Evolutionary conservation across 306 rosid genomes (phyloP), one percentile per base, ranked within the genome.

Genomic region (Albizia julibrissin): DNA sequence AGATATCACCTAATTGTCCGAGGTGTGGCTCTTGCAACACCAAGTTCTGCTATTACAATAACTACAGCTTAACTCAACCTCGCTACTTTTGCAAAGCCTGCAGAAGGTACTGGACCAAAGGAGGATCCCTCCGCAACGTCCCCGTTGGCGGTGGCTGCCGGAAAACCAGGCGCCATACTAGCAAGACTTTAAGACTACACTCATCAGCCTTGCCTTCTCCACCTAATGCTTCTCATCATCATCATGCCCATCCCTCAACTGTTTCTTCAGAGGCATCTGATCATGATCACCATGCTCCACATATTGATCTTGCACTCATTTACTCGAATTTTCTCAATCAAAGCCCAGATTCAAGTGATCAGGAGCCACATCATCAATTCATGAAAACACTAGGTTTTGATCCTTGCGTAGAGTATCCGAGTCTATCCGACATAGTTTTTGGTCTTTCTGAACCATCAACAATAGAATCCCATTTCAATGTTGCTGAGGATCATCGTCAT

Each of bases 21-120:
- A 82, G 96, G 73, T 93, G 96, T 78, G 94, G 96, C 72, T 93
- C 91, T 54, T 89, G 94, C 69, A 89, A 86, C 90, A 91, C 97
- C 42, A 93, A 93, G 75, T 93, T 93, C 49, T 93, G 97, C 78
- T 93, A 93, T 85, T 90, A 93, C 93, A 93, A 93, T 49, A 93
- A 93, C 90, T 93, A 93, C 82, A 93, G 94, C 87, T 88, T 93
- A 67, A 90, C 97, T 27, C 96, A 93, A 67, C 97, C 97, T 9
- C 74, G 97, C 71, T 93, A 90, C 86, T 93, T 93, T 81, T 93
- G 97, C 90, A 93, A 93, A 52, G 92, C 90, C 47, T 93, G 94
- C 66, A 89, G 96, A 83, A 86, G 96, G 77, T 93, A 90, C 71
- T 91, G 96, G 96, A 93, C 97, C 29, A 93, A 90, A 85, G 97